A percentile compares a stretch with the other conserved stretches of the same genome.
Evolutionary conservation across 2,329 filamentous ascomycete species (phyloP).

Genomic region (Arachnopeziza araneosa): DNA sequence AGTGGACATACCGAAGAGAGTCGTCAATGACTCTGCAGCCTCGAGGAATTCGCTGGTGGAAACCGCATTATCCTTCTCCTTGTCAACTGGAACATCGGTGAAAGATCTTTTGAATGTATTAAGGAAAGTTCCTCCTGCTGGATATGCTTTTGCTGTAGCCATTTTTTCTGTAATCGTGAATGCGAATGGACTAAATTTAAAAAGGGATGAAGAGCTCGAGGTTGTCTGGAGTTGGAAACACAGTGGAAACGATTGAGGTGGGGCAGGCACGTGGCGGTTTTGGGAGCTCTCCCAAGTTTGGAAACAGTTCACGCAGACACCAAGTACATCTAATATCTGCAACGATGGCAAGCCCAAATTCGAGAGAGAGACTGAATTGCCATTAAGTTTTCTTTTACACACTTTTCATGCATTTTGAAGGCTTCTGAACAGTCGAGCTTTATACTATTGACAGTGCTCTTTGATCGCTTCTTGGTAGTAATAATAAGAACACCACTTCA

Average conservation of each 20-base stretch:
- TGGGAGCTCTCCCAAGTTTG: neutral
- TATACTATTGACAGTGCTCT: neutral
- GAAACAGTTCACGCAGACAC: neutral
- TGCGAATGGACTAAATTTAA: neutral
- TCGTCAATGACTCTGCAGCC: conserved; percentile 79
- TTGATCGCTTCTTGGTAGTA: too few species aligned
- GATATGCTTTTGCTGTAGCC: conserved; percentile 25
- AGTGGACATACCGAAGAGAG: conserved; percentile 66
- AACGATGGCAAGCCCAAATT: neutral
- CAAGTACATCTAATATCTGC: neutral
- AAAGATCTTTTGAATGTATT: conserved; percentile 81
- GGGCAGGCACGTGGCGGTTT: neutral
- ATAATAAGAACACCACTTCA: too few species aligned
- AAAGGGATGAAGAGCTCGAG: neutral
- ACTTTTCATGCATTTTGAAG: too few species aligned
- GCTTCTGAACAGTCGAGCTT: neutral
- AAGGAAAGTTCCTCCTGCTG: conserved; percentile 61
- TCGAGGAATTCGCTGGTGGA: conserved; percentile 84
- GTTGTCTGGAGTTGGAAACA: neutral
- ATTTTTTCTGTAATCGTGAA: conserved; percentile 12
- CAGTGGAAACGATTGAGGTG: neutral
- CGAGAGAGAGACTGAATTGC: neutral
- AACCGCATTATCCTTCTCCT: conserved; percentile 69
- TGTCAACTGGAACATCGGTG: conserved; percentile 71
- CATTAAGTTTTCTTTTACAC: neutral